Evolutionary conservation across 176 grass and related monocot genomes (phyloP).

Genomic region (Dactylis glomerata): DNA sequence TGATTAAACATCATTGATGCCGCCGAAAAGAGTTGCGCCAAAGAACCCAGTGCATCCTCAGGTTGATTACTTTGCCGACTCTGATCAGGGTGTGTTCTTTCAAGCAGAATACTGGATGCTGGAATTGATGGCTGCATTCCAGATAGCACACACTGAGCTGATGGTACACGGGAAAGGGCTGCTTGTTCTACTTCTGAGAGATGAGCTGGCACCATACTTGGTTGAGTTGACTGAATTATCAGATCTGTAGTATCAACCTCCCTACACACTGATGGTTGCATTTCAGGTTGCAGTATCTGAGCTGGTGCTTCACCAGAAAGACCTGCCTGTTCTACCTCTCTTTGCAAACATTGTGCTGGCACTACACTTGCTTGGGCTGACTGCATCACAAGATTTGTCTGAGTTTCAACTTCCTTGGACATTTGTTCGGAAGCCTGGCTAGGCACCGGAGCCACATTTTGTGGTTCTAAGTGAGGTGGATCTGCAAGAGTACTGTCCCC

Average conservation of each 20-base stretch:
- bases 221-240: constrained; percentile 21
- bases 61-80: constrained; percentile 23
- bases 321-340: constrained; percentile 15
- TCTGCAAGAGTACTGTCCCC: background rate
- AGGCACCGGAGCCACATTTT: background rate
- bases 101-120: constrained; percentile 13
- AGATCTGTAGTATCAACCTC: background rate
- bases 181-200: background rate
- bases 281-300: constrained; percentile 33
- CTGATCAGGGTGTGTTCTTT: constrained; percentile 33
- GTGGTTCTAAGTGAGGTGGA: background rate
- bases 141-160: constrained; percentile 32
- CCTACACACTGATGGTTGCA: constrained; percentile 3
- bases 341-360: constrained; percentile 11
- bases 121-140: constrained; percentile 17
- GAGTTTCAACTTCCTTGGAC: constrained; percentile 20
- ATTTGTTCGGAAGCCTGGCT: constrained; percentile 9
- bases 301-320: constrained; percentile 6
- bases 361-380: constrained; percentile 27
- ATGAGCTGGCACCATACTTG: constrained; percentile 27
- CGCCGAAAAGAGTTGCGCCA: constrained; percentile 48
- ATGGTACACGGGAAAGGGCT: background rate
- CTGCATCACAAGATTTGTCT: background rate
- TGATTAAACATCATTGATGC: constrained; percentile 46
- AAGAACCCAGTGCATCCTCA: constrained; percentile 14